Base-by-base conservation (phyloP, 129 eudicot species). In the Tagetes patula region DNA sequence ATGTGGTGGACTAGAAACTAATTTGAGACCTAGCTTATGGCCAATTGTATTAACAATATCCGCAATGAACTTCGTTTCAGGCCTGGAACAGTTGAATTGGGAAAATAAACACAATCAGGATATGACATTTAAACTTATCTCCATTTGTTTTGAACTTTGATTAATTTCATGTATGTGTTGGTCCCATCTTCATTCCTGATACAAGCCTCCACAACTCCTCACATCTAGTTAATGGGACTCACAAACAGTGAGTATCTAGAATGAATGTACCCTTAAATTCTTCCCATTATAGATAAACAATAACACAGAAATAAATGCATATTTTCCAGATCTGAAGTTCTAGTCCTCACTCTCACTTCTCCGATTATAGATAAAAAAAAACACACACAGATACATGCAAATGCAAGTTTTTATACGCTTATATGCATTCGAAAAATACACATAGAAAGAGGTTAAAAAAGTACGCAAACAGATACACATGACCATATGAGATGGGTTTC, bases 1-100 rank as follows among this genome's bases (percentile, higher is more conserved):
- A 73, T 79, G 79, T 49, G 81, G 81, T 50, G 81, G 81, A 32
- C 65, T 70, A 39, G 76, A 77, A 61, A 62, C 81, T 50, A 77
- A 70, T 14, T 49, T 77, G 38, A 70, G 81, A 70, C 76, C 66
- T 41, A 77, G 66, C 71, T 77, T 77, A n/a, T 70, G 38, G 71
- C 76, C 71, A 77, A 77, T 63, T 3, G 76, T 70, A 62, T 53
- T 70, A 38, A 77, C 81, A 39, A 77, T 77, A 61, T 70, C 81
- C 46, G 76, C 81, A 3, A 77, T 77, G 50, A 77, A 61, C 76
- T 70, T 69, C 3, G 71, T 70, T 77, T 77, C 81, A 61, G 81
- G 76, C 81, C 81, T 77, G 76, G 12, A 48, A 70, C 0, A 70
- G 56, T 59, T 0, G 0, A 76, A 43, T 38, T 55, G 32, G 6